Percentiles rank a stretch among this genome's conserved stretches.
Evolutionary conservation across 441 rosid species (phyloP).

Genomic region (Raphanus hybrid): DNA sequence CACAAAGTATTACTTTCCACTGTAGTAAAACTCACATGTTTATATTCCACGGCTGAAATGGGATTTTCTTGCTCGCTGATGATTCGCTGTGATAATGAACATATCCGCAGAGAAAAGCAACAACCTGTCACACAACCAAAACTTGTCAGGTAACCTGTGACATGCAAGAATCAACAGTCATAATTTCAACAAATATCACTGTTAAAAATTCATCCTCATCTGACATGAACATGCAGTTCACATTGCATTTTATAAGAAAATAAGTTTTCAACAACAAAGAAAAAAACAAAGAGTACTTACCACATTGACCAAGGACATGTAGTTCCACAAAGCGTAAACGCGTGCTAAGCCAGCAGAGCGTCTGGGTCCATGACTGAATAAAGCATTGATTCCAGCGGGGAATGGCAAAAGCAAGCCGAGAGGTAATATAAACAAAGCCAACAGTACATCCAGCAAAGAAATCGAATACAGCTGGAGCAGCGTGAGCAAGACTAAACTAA

Average conservation of each 20-base stretch:
- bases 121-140: slow-evolving; percentile 58
- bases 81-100: slow-evolving; percentile 71
- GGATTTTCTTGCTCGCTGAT: slow-evolving; percentile 66
- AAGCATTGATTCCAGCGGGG: slow-evolving; percentile 99
- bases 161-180: slow-evolving; percentile 24
- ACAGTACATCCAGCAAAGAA: slow-evolving; percentile 82
- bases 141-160: slow-evolving; percentile 30
- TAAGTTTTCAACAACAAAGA: background rate
- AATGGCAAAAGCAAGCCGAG: slow-evolving; percentile 96
- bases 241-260: slow-evolving; percentile 7
- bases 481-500: slow-evolving; percentile 98
- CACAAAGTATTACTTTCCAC: slow-evolving; percentile 8
- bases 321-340: slow-evolving; percentile 95
- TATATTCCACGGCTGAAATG: slow-evolving; percentile 97
- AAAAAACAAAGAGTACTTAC: slow-evolving; percentile 58
- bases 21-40: slow-evolving; percentile 76
- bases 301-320: slow-evolving; percentile 87
- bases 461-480: slow-evolving; percentile 96
- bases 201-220: slow-evolving; percentile 9
- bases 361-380: slow-evolving; percentile 98
- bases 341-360: slow-evolving; percentile 99
- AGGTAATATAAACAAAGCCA: slow-evolving; percentile 89
- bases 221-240: slow-evolving; percentile 3
- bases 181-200: slow-evolving; percentile 11
- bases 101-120: slow-evolving; percentile 94